Evolutionary conservation across 2,329 filamentous ascomycete genomes (phyloP).

Genomic region (Intubia oerlemansii): DNA sequence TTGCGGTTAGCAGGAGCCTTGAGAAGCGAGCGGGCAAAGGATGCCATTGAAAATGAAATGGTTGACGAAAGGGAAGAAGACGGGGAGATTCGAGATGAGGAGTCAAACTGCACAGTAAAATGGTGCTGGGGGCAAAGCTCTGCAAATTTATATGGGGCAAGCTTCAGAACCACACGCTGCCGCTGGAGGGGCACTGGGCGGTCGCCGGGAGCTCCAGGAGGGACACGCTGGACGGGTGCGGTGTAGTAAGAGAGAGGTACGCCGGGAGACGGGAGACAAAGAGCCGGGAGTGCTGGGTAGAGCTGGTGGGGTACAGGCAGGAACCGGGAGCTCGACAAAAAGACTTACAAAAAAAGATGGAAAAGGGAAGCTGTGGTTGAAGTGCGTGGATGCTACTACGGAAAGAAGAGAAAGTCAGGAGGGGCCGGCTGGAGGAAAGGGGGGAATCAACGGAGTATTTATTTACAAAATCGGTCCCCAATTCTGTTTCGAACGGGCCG

Average conservation of each 20-base stretch:
- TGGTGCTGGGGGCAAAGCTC: background rate
- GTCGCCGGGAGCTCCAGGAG: no score
- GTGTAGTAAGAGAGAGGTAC: background rate
- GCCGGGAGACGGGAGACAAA: no score
- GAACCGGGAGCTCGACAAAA: no score
- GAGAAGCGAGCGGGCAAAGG: constrained; percentile 3
- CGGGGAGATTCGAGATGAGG: background rate
- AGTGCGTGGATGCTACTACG: background rate
- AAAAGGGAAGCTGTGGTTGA: constrained; percentile 1
- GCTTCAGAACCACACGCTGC: no score
- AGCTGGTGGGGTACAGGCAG: no score
- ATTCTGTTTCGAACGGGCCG: no score
- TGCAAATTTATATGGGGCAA: no score
- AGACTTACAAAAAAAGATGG: background rate
- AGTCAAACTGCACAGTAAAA: background rate
- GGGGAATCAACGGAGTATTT: constrained; percentile 4
- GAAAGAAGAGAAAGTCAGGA: constrained; percentile 1
- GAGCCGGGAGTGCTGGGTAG: no score
- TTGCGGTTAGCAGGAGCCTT: constrained; percentile 3
- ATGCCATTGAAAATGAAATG: constrained; percentile 2
- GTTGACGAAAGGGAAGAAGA: background rate
- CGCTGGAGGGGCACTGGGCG: no score
- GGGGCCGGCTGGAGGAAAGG: constrained; percentile 1
- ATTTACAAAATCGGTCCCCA: constrained; percentile 2
- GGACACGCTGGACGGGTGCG: no score